A percentile compares a stretch with the other conserved stretches of the same genome.
phyloP scores from a whole-genome alignment of 2,329 filamentous ascomycete species.

The Penicillium sp. region DNA sequence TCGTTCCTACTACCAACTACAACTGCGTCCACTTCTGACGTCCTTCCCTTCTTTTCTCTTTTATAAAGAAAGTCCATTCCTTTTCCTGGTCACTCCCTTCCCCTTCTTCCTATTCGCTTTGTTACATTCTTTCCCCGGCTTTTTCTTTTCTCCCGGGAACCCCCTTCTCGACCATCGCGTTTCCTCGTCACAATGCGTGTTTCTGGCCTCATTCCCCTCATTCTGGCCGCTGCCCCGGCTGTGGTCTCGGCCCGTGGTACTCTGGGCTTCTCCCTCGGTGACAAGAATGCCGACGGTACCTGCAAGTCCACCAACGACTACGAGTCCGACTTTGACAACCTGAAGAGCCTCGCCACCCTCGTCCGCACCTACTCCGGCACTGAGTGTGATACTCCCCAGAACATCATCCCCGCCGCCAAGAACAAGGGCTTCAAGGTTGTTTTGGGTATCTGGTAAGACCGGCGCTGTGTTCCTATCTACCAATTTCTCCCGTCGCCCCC shows the following conservation, averaged over 20 bases:
- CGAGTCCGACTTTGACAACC: constrained; percentile 67
- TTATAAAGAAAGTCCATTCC: constrained; percentile 6
- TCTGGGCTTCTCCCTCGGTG: constrained; percentile 71
- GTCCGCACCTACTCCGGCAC: constrained; percentile 71
- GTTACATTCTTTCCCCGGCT: constrained; percentile 7
- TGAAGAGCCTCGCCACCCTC: constrained; percentile 60
- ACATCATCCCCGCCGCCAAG: constrained; percentile 70
- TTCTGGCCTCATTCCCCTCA: constrained; percentile 47
- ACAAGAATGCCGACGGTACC: constrained; percentile 63
- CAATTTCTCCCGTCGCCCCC: not conserved
- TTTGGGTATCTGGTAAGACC: constrained; percentile 69
- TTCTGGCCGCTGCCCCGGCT: constrained; percentile 54
- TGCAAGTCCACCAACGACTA: constrained; percentile 71
- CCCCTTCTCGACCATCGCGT: constrained; percentile 11
- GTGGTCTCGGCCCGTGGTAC: constrained; percentile 60
- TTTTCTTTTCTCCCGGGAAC: constrained; percentile 15
- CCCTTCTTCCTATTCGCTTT: not conserved
- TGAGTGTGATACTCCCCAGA: constrained; percentile 68
- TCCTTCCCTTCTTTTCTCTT: constrained; percentile 7
- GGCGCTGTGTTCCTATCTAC: not conserved
- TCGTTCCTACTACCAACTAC: constrained; percentile 14
- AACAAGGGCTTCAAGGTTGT: constrained; percentile 69
- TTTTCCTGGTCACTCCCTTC: constrained; percentile 20
- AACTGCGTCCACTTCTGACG: constrained; percentile 15
- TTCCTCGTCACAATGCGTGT: constrained; percentile 52